These are phyloP conservation scores for Collybia sordida DNA, from an alignment of 768 basidiomycete genomes.

Conservation along the genomic window DNA sequence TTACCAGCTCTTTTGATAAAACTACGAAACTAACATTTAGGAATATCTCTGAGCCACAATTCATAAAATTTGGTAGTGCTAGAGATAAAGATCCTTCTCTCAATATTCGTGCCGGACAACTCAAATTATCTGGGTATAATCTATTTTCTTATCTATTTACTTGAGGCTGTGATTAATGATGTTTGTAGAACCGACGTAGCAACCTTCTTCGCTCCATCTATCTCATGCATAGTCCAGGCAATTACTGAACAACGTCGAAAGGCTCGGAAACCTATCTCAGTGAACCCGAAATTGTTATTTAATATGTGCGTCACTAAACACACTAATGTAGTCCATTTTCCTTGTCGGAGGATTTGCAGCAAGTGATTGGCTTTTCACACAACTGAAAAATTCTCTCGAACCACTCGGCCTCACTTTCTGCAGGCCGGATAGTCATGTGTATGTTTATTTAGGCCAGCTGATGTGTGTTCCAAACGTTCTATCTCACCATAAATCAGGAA, in stretches of 20 bases:
- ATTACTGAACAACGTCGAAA: constrained; percentile 13
- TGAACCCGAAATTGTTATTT: constrained; percentile 3
- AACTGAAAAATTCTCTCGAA: constrained; percentile 35
- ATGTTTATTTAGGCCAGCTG: constrained; percentile 15
- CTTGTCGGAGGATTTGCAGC: constrained; percentile 56
- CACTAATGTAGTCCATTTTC: constrained; percentile 33
- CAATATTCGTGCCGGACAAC: constrained; percentile 45
- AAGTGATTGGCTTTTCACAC: constrained; percentile 45
- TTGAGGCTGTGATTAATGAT: neutral
- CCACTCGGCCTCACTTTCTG: constrained; percentile 31
- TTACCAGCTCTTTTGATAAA: constrained; percentile 42
- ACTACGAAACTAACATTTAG: constrained; percentile 43
- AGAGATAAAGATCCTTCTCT: constrained; percentile 33
- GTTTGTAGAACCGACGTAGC: constrained; percentile 19
- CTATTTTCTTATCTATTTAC: neutral
- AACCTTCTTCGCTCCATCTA: constrained; percentile 25
- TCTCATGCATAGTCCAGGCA: constrained; percentile 18
- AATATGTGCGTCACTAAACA: neutral
- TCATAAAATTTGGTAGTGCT: constrained; percentile 43
- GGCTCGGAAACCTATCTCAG: constrained; percentile 13
- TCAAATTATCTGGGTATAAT: constrained; percentile 37
- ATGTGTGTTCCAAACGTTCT: neutral
- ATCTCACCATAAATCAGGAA: constrained; percentile 4
- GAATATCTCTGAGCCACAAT: constrained; percentile 33
- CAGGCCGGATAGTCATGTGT: constrained; percentile 48